Evolutionary conservation across 345 rosid genomes (phyloP).

Genomic region (Arabidopsis arenosa): DNA sequence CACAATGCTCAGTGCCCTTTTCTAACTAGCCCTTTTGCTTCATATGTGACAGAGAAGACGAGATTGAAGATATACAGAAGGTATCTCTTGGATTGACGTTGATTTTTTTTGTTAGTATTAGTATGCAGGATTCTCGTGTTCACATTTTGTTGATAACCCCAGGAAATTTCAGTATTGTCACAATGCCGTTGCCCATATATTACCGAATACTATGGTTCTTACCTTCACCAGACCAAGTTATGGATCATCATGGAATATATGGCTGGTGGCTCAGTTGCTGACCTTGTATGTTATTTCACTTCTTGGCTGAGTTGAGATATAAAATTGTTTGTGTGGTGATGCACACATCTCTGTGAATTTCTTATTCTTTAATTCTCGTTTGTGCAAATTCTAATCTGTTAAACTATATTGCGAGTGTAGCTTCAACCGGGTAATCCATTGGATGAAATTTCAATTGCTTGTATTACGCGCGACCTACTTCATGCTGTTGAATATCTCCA

Average conservation of each 20-base stretch:
- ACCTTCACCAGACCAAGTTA: constrained; percentile 93
- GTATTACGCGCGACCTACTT: constrained; percentile 91
- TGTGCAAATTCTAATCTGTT: constrained; percentile 28
- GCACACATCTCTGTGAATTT: constrained; percentile 20
- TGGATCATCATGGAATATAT: constrained; percentile 99
- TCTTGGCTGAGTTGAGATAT: constrained; percentile 28
- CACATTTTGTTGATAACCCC: constrained; percentile 43
- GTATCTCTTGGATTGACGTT: constrained; percentile 50
- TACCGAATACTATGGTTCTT: constrained; percentile 96
- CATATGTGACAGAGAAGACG: constrained; percentile 81
- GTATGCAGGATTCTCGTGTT: constrained; percentile 34
- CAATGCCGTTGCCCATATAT: constrained; percentile 97
- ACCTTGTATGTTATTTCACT: constrained; percentile 77
- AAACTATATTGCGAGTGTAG: constrained; percentile 52
- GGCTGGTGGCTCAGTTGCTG: constrained; percentile 99
- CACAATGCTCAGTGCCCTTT: constrained; percentile 22
- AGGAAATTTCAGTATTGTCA: constrained; percentile 97
- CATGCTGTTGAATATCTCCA: constrained; percentile 98
- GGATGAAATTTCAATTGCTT: constrained; percentile 93
- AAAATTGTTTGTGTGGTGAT: constrained; percentile 15
- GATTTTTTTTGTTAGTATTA: constrained; percentile 4
- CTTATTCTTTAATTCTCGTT: not conserved
- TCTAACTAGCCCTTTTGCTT: constrained; percentile 41
- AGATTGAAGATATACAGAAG: constrained; percentile 99
- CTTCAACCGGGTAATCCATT: constrained; percentile 92